Percentiles rank a stretch among this genome's conserved stretches.
phyloP scores from a whole-genome alignment of 2,329 filamentous ascomycete genomes.

The Sporothrix brunneoviolacea region DNA sequence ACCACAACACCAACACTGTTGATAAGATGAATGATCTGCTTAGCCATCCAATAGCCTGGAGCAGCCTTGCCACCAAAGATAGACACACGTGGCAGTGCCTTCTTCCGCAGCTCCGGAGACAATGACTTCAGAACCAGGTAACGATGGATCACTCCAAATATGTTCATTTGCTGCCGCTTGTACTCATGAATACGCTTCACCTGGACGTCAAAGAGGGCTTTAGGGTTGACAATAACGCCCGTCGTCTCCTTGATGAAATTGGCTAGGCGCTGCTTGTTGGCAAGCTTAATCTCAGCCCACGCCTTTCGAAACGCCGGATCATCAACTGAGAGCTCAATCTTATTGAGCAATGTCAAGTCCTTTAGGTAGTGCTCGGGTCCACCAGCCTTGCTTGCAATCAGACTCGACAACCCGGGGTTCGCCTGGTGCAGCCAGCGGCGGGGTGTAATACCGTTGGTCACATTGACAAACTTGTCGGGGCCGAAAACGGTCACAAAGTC shows the following conservation, averaged over 20 bases:
- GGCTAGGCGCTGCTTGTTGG: constrained; percentile 88
- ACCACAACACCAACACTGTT: constrained; percentile 86
- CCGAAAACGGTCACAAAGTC: constrained; percentile 96
- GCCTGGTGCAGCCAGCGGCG: constrained; percentile 96
- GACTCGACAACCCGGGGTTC: constrained; percentile 82
- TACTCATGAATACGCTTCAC: constrained; percentile 99
- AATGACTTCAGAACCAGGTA: constrained; percentile 86
- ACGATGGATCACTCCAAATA: constrained; percentile 93
- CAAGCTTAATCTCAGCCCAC: constrained; percentile 94
- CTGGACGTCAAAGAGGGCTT: constrained; percentile 89
- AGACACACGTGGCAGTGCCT: constrained; percentile 77
- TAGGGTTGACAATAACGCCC: constrained; percentile 76
- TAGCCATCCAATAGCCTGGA: constrained; percentile 99
- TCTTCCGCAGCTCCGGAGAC: constrained; percentile 77
- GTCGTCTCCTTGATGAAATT: constrained; percentile 82
- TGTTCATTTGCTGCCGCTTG: constrained; percentile 98
- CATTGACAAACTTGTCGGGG: constrained; percentile 95
- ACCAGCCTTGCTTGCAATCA: constrained; percentile 86
- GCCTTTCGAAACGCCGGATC: constrained; percentile 89
- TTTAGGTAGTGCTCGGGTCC: constrained; percentile 72
- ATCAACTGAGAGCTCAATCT: constrained; percentile 75
- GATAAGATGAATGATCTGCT: constrained; percentile 95
- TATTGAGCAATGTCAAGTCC: constrained; percentile 78
- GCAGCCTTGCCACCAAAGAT: constrained; percentile 98
- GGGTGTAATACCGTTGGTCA: constrained; percentile 96